Evolutionary conservation across 305 asterid species (phyloP).

Genomic region (Fraxinus nigra): DNA sequence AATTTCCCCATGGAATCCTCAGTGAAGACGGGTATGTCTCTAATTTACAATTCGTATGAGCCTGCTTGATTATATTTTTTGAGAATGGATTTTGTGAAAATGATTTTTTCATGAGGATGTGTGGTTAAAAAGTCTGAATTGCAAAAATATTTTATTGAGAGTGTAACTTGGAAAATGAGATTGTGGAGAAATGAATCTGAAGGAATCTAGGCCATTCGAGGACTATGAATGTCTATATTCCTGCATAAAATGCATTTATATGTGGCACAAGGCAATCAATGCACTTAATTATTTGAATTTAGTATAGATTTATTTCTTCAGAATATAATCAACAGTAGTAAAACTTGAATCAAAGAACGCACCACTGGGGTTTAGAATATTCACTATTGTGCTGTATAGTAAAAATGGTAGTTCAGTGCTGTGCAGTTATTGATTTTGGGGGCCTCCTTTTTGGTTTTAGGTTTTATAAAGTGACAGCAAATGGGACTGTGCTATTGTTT

Average conservation of each 20-base stretch:
- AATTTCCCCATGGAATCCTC: conserved; percentile 79
- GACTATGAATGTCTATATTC: not conserved
- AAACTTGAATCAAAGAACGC: not conserved
- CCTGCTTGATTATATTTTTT: not conserved
- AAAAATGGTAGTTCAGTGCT: not conserved
- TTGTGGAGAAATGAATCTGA: not conserved
- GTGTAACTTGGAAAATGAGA: not conserved
- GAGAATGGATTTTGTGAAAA: not conserved
- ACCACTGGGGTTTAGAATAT: not conserved
- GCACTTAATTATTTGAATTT: conserved; percentile 2
- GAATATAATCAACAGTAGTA: not conserved
- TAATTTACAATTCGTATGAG: not conserved
- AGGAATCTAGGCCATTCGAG: not conserved
- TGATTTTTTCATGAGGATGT: not conserved
- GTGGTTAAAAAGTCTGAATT: not conserved
- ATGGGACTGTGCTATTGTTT: conserved; percentile 90
- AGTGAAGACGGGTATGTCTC: conserved; percentile 90
- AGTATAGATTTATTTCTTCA: not conserved
- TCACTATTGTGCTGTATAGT: not conserved
- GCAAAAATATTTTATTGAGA: not conserved
- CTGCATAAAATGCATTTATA: not conserved
- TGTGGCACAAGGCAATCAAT: not conserved
- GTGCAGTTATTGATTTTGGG: conserved; percentile 15
- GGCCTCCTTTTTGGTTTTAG: conserved; percentile 35
- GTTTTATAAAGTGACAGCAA: conserved; percentile 87